Conservation (phyloP, 164 flowering plant genomes). For the Vitis riparia region DNA sequence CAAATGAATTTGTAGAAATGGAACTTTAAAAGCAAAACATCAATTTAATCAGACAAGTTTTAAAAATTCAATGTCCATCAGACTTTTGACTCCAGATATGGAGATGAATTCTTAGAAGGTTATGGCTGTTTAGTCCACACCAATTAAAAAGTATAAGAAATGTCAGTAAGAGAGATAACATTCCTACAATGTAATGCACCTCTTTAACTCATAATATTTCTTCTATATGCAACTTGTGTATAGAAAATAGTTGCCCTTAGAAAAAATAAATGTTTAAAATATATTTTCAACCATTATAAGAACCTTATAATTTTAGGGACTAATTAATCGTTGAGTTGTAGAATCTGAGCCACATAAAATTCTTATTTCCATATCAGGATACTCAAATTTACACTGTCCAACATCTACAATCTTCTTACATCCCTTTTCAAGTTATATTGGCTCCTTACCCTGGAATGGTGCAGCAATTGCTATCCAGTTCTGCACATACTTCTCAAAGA, state of each 20-base stretch:
- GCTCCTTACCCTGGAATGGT: constrained; percentile 77
- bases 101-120: not conserved
- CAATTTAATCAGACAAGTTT: not conserved
- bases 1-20: not conserved
- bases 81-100: not conserved
- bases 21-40: not conserved
- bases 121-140: no score
- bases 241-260: no score
- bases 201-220: not conserved
- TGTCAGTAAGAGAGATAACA: no score
- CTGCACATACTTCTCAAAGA: constrained; percentile 95
- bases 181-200: no score
- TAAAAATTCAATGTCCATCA: not conserved
- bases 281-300: not conserved
- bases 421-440: not conserved
- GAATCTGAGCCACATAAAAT: no score
- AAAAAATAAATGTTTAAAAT: no score
- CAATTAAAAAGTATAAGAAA: no score
- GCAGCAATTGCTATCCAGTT: constrained; percentile 98
- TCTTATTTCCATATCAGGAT: no score
- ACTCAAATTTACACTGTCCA: no score
- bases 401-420: no score
- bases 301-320: not conserved
- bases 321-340: not conserved
- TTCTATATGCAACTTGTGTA: not conserved